These are phyloP conservation scores for Plantago ovata DNA, from an alignment of 257 asterid species.

Conservation along the genomic window DNA sequence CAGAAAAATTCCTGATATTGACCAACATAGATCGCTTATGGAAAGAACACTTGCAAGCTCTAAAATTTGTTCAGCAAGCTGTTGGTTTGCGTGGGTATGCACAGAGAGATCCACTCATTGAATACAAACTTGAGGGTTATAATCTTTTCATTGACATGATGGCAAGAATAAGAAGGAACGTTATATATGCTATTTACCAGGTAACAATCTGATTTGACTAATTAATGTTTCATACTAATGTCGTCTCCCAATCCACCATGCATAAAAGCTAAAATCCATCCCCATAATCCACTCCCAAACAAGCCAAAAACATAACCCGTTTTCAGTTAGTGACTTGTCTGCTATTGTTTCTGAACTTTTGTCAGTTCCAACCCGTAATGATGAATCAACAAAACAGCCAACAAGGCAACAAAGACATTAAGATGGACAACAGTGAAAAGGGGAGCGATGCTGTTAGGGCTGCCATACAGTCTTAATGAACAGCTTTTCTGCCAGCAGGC, in stretches of 20 bases:
- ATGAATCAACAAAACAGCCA: slow-evolving; percentile 60
- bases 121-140: slow-evolving; percentile 97
- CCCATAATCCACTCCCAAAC: too few relatives aligned
- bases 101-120: slow-evolving; percentile 96
- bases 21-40: slow-evolving; percentile 93
- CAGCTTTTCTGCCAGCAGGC: slow-evolving; percentile 36
- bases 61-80: slow-evolving; percentile 98
- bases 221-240: not conserved
- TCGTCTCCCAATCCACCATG: not conserved
- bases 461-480: slow-evolving; percentile 32
- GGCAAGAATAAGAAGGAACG: slow-evolving; percentile 96
- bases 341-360: slow-evolving; percentile 9
- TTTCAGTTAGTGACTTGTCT: too few relatives aligned
- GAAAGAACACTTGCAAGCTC: slow-evolving; percentile 99
- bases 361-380: slow-evolving; percentile 85
- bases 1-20: slow-evolving; percentile 87
- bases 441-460: slow-evolving; percentile 30
- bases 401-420: slow-evolving; percentile 31
- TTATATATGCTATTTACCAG: slow-evolving; percentile 94
- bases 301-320: too few relatives aligned
- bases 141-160: slow-evolving; percentile 98
- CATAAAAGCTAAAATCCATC: not conserved
- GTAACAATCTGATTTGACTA: slow-evolving; percentile 26
- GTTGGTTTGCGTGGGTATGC: slow-evolving; percentile 98
- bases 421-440: slow-evolving; percentile 43